These are phyloP conservation scores for Sarocladiaceae sp. DNA, from an alignment of 2,329 filamentous ascomycete species.

Conservation along the genomic window DNA sequence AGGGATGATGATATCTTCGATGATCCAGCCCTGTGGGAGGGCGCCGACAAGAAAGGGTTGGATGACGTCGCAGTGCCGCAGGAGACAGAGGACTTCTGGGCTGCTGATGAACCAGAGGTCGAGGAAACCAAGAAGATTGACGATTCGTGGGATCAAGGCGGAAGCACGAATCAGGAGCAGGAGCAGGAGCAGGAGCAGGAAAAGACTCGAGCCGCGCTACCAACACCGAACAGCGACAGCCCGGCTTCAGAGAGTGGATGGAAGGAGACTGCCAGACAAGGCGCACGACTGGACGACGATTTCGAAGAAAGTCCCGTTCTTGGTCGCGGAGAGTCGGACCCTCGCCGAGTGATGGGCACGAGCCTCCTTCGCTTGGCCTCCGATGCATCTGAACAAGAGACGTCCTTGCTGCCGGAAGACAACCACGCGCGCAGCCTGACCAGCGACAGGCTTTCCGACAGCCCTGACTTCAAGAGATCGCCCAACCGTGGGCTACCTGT, in stretches of 20 bases:
- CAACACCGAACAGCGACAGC: conserved; percentile 15
- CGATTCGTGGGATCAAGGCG: conserved; percentile 2
- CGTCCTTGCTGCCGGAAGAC: conserved; percentile 26
- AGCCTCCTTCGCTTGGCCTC: conserved; percentile 25
- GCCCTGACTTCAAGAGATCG: conserved; percentile 32
- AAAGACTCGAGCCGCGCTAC: conserved; percentile 13
- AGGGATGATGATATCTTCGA: conserved; percentile 38
- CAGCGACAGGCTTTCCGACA: conserved; percentile 18
- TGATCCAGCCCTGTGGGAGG: conserved; percentile 38
- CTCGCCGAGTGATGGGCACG: conserved; percentile 13
- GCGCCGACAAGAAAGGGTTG: conserved; percentile 30
- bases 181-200: conserved; percentile 1
- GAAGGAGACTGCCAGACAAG: conserved; percentile 19
- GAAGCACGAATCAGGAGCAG: conserved; percentile 1
- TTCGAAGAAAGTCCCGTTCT: conserved; percentile 32
- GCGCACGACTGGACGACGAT: conserved; percentile 19
- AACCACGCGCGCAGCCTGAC: conserved; percentile 17
- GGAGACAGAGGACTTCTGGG: conserved; percentile 23
- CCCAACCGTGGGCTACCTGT: conserved; percentile 41
- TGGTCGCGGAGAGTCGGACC: conserved; percentile 21
- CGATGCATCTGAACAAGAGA: conserved; percentile 22
- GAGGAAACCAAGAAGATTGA: conserved; percentile 9
- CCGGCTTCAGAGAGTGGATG: conserved; percentile 16
- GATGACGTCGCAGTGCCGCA: conserved; percentile 16
- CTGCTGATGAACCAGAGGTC: conserved; percentile 13